Percentiles rank a stretch among this genome's conserved stretches.
phyloP scores from a whole-genome alignment of 768 basidiomycete species.

The Candolleomyces eurysporus region DNA sequence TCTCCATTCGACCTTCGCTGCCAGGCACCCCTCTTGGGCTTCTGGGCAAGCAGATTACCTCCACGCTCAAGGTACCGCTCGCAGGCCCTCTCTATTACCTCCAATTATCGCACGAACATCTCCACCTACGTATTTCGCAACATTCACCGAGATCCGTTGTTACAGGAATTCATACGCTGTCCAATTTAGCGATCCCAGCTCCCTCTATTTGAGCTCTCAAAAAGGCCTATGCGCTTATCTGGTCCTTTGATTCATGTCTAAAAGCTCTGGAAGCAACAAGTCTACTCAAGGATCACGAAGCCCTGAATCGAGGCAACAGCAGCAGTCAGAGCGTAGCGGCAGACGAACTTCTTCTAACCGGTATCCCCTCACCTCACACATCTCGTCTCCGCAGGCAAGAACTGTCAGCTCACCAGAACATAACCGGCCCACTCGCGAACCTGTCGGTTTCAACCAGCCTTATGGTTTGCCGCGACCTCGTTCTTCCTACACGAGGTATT shows the following conservation, averaged over 20 bases:
- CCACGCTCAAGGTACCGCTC: too few relatives aligned
- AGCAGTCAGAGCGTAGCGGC: background rate
- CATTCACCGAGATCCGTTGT: background rate
- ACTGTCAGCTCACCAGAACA: constrained; percentile 3
- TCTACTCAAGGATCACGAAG: too few relatives aligned
- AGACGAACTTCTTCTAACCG: background rate
- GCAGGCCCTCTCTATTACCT: too few relatives aligned
- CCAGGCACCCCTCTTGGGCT: too few relatives aligned
- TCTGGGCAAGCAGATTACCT: too few relatives aligned
- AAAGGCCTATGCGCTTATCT: background rate
- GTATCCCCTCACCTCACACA: background rate
- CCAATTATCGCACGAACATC: too few relatives aligned
- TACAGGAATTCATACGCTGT: background rate
- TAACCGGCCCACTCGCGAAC: background rate
- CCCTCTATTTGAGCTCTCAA: background rate
- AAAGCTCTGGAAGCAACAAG: constrained; percentile 2
- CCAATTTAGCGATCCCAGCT: background rate
- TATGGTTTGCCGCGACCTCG: background rate
- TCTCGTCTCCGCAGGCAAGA: background rate
- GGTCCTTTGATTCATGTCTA: constrained; percentile 4
- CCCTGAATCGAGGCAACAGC: background rate
- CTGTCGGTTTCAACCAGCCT: background rate
- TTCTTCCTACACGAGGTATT: background rate
- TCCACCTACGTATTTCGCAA: too few relatives aligned
- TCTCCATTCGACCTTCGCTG: too few relatives aligned